Evolutionary conservation across 2,329 filamentous ascomycete species (phyloP), one percentile per base, ranked within the genome.

Genomic region (Diaporthe ampelina): DNA sequence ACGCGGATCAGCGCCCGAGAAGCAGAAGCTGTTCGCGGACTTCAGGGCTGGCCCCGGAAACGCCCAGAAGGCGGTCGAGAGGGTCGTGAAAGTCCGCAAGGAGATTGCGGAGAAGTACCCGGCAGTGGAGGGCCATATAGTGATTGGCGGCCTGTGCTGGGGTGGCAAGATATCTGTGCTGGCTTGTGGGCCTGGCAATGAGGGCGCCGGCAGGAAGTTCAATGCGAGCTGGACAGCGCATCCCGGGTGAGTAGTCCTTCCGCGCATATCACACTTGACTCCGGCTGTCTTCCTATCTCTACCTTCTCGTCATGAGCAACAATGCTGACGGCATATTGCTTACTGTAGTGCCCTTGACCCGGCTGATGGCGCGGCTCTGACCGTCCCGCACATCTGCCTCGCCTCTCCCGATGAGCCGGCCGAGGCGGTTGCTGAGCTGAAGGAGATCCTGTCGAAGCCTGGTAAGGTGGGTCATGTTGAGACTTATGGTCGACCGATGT

Each of bases 141-240:
- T 82, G 0, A 78, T 83, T 6, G 83, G 88, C 70, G 88, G 88
- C 3, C 79, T 88, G 8, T 89, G 88, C 78, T 89, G 87, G 86
- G 87, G 87, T 43, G 86, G 86, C 4, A 73, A 85, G 80, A 76
- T 87, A 5, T 81, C 82, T 4, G 82, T 84, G 19, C 75, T 86
- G 45, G 81, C 80, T 0, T 83, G 83, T 2, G 83, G 82, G 0
- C 76, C 79, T 21, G 83, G 79, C 8, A 86, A 84, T 59, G 76
- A 79, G 54, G 82, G 82, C 2, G 59, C 76, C 17, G 81, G 81
- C 3, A 77, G 84, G 3, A 79, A 77, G 4, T 87, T 88, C 70
- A 80, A 57, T 21, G 80, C 77, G 13, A 81, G 78, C 37, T 82
- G 81, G 40, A 81, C 81, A 2, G 81, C 81, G 26, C 82, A 84